Percentiles rank a stretch among this genome's conserved stretches.
Conservation (phyloP, 2,329 filamentous ascomycete species). For the Diplodia sapinea region DNA sequence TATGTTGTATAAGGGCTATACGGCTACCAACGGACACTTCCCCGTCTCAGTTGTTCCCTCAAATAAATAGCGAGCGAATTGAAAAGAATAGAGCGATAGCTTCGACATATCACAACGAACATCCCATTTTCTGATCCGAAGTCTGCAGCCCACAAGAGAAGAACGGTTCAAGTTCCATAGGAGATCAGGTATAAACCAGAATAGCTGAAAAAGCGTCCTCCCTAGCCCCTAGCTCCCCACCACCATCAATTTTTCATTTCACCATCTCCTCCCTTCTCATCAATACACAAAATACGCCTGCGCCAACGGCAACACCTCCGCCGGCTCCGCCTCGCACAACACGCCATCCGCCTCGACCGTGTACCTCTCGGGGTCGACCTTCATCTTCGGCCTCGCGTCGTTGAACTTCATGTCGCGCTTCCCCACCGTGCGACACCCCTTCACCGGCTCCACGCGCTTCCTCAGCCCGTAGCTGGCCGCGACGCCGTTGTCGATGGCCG, state of each 20-base stretch:
- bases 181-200: too few relatives aligned
- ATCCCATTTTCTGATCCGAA: too few relatives aligned
- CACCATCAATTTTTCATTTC: background rate
- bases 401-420: slow-evolving; percentile 95
- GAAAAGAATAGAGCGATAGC: too few relatives aligned
- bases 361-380: slow-evolving; percentile 90
- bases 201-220: too few relatives aligned
- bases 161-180: too few relatives aligned
- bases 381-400: slow-evolving; percentile 81
- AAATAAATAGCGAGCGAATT: too few relatives aligned
- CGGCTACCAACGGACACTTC: too few relatives aligned
- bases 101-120: too few relatives aligned
- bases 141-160: too few relatives aligned
- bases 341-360: slow-evolving; percentile 82
- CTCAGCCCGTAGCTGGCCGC: slow-evolving; percentile 75
- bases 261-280: background rate
- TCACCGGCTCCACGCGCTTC: slow-evolving; percentile 82
- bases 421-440: slow-evolving; percentile 72
- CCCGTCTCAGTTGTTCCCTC: too few relatives aligned
- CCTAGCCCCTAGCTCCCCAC: too few relatives aligned
- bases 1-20: too few relatives aligned
- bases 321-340: slow-evolving; percentile 75
- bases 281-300: slow-evolving; percentile 80
- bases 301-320: slow-evolving; percentile 72
- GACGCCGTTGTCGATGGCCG: slow-evolving; percentile 69